A percentile compares a stretch with the other conserved stretches of the same genome.
Conservation (phyloP, 345 rosid genomes). For the Brassica nigra region DNA sequence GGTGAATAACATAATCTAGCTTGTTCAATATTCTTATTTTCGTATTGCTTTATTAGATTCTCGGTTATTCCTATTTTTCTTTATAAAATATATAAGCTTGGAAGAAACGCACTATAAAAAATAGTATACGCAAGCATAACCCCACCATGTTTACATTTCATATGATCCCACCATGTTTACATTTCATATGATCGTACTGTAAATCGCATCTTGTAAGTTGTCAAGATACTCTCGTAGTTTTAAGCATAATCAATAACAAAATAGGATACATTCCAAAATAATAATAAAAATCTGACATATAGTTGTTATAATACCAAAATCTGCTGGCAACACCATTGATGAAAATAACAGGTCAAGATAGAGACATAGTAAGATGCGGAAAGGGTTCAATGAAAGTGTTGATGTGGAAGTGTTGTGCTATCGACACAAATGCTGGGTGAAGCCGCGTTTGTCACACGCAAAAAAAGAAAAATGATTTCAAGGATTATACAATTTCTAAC, state of each 20-base stretch:
- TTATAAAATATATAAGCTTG: conserved; percentile 10
- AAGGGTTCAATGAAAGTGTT: conserved; percentile 6
- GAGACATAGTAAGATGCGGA: background rate
- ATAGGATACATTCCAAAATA: background rate
- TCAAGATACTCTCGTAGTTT: background rate
- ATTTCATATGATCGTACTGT: background rate
- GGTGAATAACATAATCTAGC: background rate
- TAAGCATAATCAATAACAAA: background rate
- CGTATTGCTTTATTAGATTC: background rate
- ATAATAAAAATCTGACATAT: background rate
- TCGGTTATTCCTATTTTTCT: background rate
- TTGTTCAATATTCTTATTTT: background rate
- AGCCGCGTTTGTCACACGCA: conserved; percentile 16
- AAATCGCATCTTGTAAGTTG: background rate
- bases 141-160: conserved; percentile 20
- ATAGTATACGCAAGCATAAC: conserved; percentile 9
- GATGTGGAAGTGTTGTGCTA: conserved; percentile 6
- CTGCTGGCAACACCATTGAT: conserved; percentile 13
- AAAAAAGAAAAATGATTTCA: background rate
- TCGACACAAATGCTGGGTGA: conserved; percentile 1
- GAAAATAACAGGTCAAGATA: conserved; percentile 10
- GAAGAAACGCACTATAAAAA: conserved; percentile 5
- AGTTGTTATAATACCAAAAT: background rate
- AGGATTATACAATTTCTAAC: background rate
- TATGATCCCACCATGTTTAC: conserved; percentile 21